phyloP scores from a whole-genome alignment of 352 stramenopile genomes.

The Pythium grandisporangium region DNA sequence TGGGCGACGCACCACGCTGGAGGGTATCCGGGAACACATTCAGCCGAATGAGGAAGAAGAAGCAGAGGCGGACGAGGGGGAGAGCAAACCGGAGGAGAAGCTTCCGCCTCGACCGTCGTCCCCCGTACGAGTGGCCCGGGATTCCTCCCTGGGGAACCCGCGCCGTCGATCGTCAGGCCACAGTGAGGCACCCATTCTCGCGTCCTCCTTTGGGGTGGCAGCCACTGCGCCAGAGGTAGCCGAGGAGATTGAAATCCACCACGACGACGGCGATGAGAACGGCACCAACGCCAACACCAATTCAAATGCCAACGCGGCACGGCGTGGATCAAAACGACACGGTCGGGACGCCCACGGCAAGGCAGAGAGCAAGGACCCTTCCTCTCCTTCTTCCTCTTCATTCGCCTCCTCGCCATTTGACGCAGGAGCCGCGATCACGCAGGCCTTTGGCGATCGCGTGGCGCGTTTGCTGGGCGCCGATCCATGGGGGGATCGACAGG shows the following conservation, averaged over 20 bases:
- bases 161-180: slow-evolving; percentile 10
- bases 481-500: slow-evolving; percentile 71
- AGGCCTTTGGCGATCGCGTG: slow-evolving; percentile 60
- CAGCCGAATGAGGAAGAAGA: slow-evolving; percentile 12
- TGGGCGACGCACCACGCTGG: slow-evolving; percentile 12
- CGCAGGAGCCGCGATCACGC: slow-evolving; percentile 53
- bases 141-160: background rate
- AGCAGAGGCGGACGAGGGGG: background rate
- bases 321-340: too few species aligned
- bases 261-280: slow-evolving; percentile 4
- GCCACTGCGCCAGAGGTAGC: slow-evolving; percentile 13
- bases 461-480: slow-evolving; percentile 55
- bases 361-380: too few species aligned
- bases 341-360: too few species aligned
- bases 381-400: too few species aligned
- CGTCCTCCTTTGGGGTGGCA: slow-evolving; percentile 22
- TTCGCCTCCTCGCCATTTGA: slow-evolving; percentile 46
- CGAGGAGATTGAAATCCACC: slow-evolving; percentile 5
- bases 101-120: slow-evolving; percentile 5
- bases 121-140: slow-evolving; percentile 7
- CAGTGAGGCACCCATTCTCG: slow-evolving; percentile 51
- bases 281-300: slow-evolving; percentile 1
- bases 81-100: slow-evolving; percentile 18
- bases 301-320: background rate
- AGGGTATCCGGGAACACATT: slow-evolving; percentile 34